A percentile compares a stretch with the other conserved stretches of the same genome.
These are phyloP conservation scores for Yamadazyma takamatsuzukensis DNA, from an alignment of 805 yeast species.

Conservation along the genomic window DNA sequence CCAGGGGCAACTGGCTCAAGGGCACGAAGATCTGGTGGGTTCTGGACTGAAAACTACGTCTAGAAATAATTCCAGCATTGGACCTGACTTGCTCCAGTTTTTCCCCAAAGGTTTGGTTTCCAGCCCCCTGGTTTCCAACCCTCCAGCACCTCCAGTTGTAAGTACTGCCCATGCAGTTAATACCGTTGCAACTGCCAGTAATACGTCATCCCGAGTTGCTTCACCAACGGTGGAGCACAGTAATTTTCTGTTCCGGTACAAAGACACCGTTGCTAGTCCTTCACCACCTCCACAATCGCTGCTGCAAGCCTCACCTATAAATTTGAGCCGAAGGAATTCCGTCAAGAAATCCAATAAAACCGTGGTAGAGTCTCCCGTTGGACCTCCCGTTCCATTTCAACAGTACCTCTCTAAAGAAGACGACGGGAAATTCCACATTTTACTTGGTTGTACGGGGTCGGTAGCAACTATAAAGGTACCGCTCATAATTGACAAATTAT, in stretches of 20 bases:
- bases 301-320: slow-evolving; percentile 14
- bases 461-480: slow-evolving; percentile 96
- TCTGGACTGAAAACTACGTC: slow-evolving; percentile 2
- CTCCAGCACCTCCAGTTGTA: slow-evolving; percentile 6
- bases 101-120: slow-evolving; percentile 9
- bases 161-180: slow-evolving; percentile 3
- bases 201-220: slow-evolving; percentile 9
- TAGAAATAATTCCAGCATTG: slow-evolving; percentile 10
- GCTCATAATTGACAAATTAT: slow-evolving; percentile 78
- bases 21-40: neutral
- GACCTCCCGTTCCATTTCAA: slow-evolving; percentile 71
- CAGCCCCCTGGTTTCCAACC: slow-evolving; percentile 2
- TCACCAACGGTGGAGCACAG: slow-evolving; percentile 8
- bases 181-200: slow-evolving; percentile 3
- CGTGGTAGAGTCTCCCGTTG: slow-evolving; percentile 51
- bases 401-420: slow-evolving; percentile 69
- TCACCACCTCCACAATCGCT: slow-evolving; percentile 19
- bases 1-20: slow-evolving; percentile 3
- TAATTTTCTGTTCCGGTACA: slow-evolving; percentile 1
- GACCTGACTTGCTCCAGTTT: slow-evolving; percentile 10
- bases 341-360: slow-evolving; percentile 44
- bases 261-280: slow-evolving; percentile 7
- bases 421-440: slow-evolving; percentile 81
- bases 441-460: slow-evolving; percentile 92
- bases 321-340: slow-evolving; percentile 12